Evolutionary conservation across 1,284 basidiomycete genomes (phyloP).

Genomic region (Melampsora americana): DNA sequence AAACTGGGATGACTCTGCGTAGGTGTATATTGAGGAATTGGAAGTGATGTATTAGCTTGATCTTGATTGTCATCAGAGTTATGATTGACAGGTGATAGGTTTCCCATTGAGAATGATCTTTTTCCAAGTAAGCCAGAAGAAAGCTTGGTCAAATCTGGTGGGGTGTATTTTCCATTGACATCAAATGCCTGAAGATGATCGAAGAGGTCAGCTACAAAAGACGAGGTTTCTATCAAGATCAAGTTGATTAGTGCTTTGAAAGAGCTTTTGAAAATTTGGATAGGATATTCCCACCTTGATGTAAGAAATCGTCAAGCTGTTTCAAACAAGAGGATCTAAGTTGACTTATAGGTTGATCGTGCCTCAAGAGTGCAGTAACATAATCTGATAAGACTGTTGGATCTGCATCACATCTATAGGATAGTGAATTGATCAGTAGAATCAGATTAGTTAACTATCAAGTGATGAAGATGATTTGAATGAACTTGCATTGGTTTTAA

Average conservation of each 20-base stretch:
- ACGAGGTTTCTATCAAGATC: conserved; percentile 11
- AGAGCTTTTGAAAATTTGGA: not conserved
- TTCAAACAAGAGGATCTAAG: conserved; percentile 17
- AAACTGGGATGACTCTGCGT: conserved; percentile 43
- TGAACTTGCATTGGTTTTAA: conserved; percentile 31
- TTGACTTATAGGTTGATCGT: conserved; percentile 35
- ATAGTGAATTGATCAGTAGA: no score
- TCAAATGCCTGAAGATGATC: conserved; percentile 34
- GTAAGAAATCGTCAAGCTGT: conserved; percentile 37
- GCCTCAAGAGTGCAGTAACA: conserved; percentile 21
- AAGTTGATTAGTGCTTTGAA: not conserved
- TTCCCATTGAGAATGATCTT: conserved; percentile 16
- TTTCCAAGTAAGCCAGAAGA: conserved; percentile 24
- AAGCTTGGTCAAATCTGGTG: conserved; percentile 17
- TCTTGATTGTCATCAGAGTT: conserved; percentile 16
- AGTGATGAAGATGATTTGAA: not conserved
- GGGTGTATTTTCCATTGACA: conserved; percentile 24
- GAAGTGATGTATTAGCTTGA: conserved; percentile 9
- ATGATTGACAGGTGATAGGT: conserved; percentile 8
- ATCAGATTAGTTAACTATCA: not conserved
- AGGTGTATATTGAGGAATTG: conserved; percentile 44
- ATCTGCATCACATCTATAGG: conserved; percentile 30
- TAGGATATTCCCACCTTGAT: conserved; percentile 8
- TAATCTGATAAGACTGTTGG: conserved; percentile 37
- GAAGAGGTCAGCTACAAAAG: conserved; percentile 30